These are phyloP conservation scores for Gentiana dahurica DNA, from an alignment of 257 asterid species.

Conservation along the genomic window DNA sequence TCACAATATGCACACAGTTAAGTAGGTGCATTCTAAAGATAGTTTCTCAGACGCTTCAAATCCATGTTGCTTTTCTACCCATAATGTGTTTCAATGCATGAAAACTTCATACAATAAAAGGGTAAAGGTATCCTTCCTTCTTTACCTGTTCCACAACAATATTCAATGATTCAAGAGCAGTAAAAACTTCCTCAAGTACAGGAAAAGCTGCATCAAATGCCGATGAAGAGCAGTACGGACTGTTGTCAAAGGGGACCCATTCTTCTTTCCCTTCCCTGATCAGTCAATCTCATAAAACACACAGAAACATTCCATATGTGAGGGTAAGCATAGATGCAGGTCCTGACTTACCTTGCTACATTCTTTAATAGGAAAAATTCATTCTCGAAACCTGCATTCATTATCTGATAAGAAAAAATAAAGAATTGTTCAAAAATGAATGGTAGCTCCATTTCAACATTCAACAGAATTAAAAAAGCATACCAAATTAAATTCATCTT, in stretches of 20 bases:
- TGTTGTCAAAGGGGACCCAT: conserved; percentile 75
- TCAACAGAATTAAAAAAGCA: conserved; percentile 4
- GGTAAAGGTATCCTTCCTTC: neutral
- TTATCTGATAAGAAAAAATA: conserved; percentile 34
- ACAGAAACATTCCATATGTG: conserved; percentile 4
- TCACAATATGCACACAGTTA: conserved; percentile 1
- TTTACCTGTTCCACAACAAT: conserved; percentile 83
- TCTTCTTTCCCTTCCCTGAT: conserved; percentile 70
- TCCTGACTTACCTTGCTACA: conserved; percentile 38
- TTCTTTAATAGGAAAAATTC: conserved; percentile 69
- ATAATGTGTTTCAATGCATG: neutral
- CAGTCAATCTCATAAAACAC: conserved; percentile 15
- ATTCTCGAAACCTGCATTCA: conserved; percentile 91
- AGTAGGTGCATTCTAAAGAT: neutral
- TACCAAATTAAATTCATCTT: conserved; percentile 87
- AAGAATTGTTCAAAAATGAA: conserved; percentile 16
- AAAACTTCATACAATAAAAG: neutral
- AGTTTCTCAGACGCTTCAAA: too few species aligned
- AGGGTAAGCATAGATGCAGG: conserved; percentile 7
- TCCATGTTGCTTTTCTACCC: neutral
- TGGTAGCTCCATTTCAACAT: conserved; percentile 1
- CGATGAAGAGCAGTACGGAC: conserved; percentile 65
- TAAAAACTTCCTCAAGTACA: conserved; percentile 48
- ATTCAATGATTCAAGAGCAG: conserved; percentile 65
- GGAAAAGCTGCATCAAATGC: conserved; percentile 80